A percentile compares a stretch with the other conserved stretches of the same genome.
Evolutionary conservation across 2,329 filamentous ascomycete genomes (phyloP).

Genomic region (Pseudogymnoascus sp.): DNA sequence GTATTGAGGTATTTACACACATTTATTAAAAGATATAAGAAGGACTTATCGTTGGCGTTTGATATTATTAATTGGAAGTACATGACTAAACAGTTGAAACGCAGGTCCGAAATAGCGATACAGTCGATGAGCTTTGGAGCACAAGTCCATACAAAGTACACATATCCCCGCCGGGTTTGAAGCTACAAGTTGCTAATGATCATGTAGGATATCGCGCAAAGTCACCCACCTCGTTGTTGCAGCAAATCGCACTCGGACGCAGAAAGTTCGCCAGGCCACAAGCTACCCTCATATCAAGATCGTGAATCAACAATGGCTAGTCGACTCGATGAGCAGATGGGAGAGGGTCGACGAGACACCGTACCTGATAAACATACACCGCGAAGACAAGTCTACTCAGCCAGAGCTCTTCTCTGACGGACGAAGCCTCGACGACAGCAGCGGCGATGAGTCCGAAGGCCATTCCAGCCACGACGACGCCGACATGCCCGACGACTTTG

Average conservation of each 20-base stretch:
- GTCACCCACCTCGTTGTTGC: constrained; percentile 70
- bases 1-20: constrained; percentile 44
- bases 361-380: constrained; percentile 42
- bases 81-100: not conserved
- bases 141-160: constrained; percentile 37
- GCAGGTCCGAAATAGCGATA: constrained; percentile 71
- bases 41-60: not conserved
- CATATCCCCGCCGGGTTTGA: not conserved
- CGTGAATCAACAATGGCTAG: constrained; percentile 84
- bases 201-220: constrained; percentile 44
- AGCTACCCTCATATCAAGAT: constrained; percentile 77
- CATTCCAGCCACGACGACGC: constrained; percentile 31
- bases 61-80: not conserved
- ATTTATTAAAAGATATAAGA: not conserved
- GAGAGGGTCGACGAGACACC: constrained; percentile 66
- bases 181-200: constrained; percentile 10
- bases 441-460: constrained; percentile 23
- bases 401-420: not conserved
- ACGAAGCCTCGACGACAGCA: constrained; percentile 24
- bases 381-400: constrained; percentile 34
- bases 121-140: constrained; percentile 86
- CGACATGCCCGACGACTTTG: constrained; percentile 41
- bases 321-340: constrained; percentile 80
- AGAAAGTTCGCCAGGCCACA: constrained; percentile 83
- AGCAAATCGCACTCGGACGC: constrained; percentile 65